phyloP scores from a whole-genome alignment of 495 filamentous ascomycete genomes.

The Friedmanniomyces endolithicus region DNA sequence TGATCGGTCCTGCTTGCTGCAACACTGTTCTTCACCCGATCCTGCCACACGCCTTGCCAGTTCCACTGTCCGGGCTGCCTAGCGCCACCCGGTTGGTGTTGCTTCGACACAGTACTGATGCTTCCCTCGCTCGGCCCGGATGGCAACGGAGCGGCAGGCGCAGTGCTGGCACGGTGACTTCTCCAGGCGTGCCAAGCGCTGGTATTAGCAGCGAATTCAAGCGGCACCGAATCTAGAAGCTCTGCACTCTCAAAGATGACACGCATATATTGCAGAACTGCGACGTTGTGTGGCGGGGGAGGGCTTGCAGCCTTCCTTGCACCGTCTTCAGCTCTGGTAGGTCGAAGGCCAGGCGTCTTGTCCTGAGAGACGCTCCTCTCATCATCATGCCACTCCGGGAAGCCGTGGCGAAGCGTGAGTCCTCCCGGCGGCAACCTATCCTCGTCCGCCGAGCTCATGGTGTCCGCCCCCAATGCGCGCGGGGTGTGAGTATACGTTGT shows the following conservation, averaged over 20 bases:
- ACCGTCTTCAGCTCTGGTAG: background rate
- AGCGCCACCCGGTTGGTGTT: slow-evolving; percentile 21
- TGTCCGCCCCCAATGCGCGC: slow-evolving; percentile 49
- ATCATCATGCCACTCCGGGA: slow-evolving; percentile 56
- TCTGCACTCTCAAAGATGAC: slow-evolving; percentile 64
- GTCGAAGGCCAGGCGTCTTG: background rate
- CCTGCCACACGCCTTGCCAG: slow-evolving; percentile 91
- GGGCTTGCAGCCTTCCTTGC: background rate
- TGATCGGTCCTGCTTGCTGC: slow-evolving; percentile 63
- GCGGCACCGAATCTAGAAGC: slow-evolving; percentile 64
- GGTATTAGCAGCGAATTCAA: slow-evolving; percentile 72
- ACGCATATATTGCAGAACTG: slow-evolving; percentile 67
- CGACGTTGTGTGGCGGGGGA: slow-evolving; percentile 31
- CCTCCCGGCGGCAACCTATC: slow-evolving; percentile 74
- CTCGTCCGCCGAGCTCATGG: slow-evolving; percentile 67
- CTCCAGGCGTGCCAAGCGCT: slow-evolving; percentile 36
- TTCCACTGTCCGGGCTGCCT: slow-evolving; percentile 75
- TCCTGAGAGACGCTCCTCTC: slow-evolving; percentile 23
- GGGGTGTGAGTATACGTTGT: slow-evolving; percentile 86
- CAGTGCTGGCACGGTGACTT: slow-evolving; percentile 7
- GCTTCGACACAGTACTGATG: background rate
- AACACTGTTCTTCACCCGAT: slow-evolving; percentile 64
- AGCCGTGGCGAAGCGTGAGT: slow-evolving; percentile 78
- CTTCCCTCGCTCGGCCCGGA: background rate
- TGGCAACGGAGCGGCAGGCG: background rate